Evolutionary conservation across 208 protist species (phyloP).

Genomic region (Blastocrithidia nonstop): DNA sequence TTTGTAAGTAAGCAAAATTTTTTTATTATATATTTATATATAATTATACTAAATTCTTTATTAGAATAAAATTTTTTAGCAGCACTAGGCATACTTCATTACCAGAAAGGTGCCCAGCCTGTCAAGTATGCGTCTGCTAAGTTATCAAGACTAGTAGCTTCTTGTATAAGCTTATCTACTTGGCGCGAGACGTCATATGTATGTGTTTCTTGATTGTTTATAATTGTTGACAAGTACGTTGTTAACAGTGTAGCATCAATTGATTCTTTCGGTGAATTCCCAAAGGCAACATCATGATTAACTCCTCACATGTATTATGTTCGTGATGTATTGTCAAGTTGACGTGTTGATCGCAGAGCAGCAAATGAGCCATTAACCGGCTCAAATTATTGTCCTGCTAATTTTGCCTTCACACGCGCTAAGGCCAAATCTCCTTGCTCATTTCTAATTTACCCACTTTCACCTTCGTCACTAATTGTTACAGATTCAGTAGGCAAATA

Average conservation of each 20-base stretch:
- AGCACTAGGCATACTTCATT: constrained; percentile 3
- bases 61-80: too few relatives aligned
- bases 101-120: constrained; percentile 87
- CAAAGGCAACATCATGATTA: constrained; percentile 14
- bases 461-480: constrained; percentile 9
- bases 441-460: constrained; percentile 59
- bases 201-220: constrained; percentile 28
- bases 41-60: too few relatives aligned
- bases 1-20: too few relatives aligned
- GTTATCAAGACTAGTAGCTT: constrained; percentile 82
- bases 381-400: constrained; percentile 78
- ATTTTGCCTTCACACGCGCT: constrained; percentile 71
- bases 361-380: constrained; percentile 50
- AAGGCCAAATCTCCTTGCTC: constrained; percentile 72
- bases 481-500: constrained; percentile 6
- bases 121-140: constrained; percentile 79
- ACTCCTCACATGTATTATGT: constrained; percentile 11
- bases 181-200: constrained; percentile 65
- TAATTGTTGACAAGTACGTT: constrained; percentile 59
- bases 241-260: constrained; percentile 35
- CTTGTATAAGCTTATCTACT: constrained; percentile 81
- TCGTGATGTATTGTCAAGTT: constrained; percentile 7
- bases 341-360: constrained; percentile 19
- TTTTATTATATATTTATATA: too few relatives aligned
- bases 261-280: constrained; percentile 22